Evolutionary conservation across 352 stramenopile species (phyloP), one percentile per base, ranked within the genome.

Genomic region (Phytophthora constricta): DNA sequence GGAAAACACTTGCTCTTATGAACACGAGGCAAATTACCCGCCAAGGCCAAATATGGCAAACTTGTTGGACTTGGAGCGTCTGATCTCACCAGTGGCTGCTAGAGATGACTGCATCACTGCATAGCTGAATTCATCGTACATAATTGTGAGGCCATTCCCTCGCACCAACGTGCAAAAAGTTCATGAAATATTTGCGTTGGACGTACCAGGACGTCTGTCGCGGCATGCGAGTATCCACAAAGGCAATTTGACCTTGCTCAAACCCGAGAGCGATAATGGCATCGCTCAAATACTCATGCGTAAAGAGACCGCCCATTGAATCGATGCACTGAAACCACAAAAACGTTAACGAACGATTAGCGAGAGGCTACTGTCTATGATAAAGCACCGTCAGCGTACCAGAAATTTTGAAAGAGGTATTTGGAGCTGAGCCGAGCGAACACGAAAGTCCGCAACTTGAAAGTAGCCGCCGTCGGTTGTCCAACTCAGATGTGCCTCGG

Each of bases 391-490:
- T 16, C 13, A 3, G 31, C 60, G 26, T 47, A 84, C 77, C 66
- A 80, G 25, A 62, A 58, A 72, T 11, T 41, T 74, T 37, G 72
- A 68, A 25, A 85, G 41, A 20, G 68, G 68, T 1, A 81, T 41
- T 55, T 86, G 72, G 11, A 86, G 65, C 31, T 84, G 75, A 25
- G 68, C 45, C 3, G 77, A 65, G 17, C 57, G 73, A 16, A 67
- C 54, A 14, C 87, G 84, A 20, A 72, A 66, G 22, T 95, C 87
- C 7, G 58, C 71, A 5, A 93, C 39, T 70, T 91, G 86, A 46
- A 93, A 90, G 16, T 91, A 82, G 5, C 87, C 87, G 23, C 79
- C 83, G 60, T 95, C 87, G 2, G 87, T 93, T 4, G 87, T 95
- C 87, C 86, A 95, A 52, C 87, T 95, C 28, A 95, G 49, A 5